A percentile compares a stretch with the other conserved stretches of the same genome.
Conservation (phyloP, 352 stramenopile genomes). For the Globisporangium lucens region DNA sequence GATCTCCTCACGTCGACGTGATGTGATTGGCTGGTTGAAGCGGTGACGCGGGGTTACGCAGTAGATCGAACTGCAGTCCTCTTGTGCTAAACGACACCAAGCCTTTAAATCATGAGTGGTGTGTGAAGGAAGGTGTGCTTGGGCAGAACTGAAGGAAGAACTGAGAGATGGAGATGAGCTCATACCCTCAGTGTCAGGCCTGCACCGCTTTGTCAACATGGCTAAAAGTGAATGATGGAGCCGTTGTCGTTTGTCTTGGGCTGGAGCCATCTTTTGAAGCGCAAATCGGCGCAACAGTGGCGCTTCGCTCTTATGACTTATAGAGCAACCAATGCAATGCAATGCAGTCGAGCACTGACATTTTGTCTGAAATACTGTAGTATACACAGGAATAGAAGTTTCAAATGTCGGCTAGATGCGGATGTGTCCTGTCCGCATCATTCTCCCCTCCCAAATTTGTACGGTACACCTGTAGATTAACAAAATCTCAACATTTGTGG, state of each 20-base stretch:
- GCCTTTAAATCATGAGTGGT: background rate
- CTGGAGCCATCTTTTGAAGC: slow-evolving; percentile 4
- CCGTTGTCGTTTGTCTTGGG: background rate
- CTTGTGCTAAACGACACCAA: background rate
- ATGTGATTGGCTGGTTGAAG: slow-evolving; percentile 8
- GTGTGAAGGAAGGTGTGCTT: slow-evolving; percentile 2
- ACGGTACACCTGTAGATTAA: background rate
- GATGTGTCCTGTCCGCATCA: background rate
- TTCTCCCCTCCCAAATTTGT: background rate
- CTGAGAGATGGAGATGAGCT: background rate
- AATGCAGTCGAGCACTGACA: background rate
- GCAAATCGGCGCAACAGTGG: background rate
- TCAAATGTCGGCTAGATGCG: background rate
- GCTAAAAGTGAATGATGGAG: background rate
- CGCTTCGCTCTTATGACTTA: background rate
- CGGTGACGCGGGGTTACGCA: slow-evolving; percentile 8
- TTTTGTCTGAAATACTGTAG: background rate
- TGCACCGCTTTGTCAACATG: slow-evolving; percentile 1
- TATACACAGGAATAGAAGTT: background rate
- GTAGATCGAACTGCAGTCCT: background rate
- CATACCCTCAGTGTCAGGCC: background rate
- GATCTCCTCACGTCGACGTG: background rate
- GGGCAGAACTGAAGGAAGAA: background rate
- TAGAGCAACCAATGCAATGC: background rate
- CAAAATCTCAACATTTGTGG: background rate